These are phyloP conservation scores for Curvularia sp. DNA, from an alignment of 2,329 filamentous ascomycete species.

Conservation along the genomic window DNA sequence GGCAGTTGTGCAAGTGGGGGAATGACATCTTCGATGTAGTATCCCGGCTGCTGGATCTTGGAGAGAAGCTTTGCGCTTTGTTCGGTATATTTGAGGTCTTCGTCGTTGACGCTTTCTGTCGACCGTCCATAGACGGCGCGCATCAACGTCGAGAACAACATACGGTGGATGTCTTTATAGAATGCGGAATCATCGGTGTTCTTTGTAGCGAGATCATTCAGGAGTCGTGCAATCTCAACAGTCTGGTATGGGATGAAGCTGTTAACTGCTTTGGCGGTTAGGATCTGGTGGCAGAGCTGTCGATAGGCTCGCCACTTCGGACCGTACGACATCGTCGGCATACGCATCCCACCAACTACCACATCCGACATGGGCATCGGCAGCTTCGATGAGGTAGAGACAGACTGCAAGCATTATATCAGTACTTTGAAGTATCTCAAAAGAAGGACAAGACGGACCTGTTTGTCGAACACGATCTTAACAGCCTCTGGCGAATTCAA, in stretches of 20 bases:
- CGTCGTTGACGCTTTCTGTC: slow-evolving; percentile 11
- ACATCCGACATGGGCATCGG: slow-evolving; percentile 48
- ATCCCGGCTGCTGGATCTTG: slow-evolving; percentile 14
- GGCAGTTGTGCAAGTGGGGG: slow-evolving; percentile 23
- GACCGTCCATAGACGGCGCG: slow-evolving; percentile 28
- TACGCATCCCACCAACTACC: slow-evolving; percentile 46
- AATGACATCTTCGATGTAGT: slow-evolving; percentile 22
- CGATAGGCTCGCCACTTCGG: slow-evolving; percentile 47
- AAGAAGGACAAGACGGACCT: slow-evolving; percentile 5
- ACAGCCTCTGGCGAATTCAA: slow-evolving; percentile 52
- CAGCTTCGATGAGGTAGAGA: slow-evolving; percentile 1
- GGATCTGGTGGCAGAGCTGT: slow-evolving; percentile 42
- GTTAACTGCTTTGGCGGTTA: slow-evolving; percentile 30
- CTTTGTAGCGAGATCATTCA: slow-evolving; percentile 47
- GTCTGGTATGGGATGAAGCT: slow-evolving; percentile 51
- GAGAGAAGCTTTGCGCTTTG: slow-evolving; percentile 26
- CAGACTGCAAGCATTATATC: background rate
- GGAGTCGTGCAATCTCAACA: slow-evolving; percentile 53
- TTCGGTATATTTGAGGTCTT: background rate
- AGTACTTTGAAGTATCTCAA: too few relatives aligned
- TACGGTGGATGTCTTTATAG: slow-evolving; percentile 24
- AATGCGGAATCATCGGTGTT: slow-evolving; percentile 36
- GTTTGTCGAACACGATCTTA: slow-evolving; percentile 52
- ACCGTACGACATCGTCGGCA: slow-evolving; percentile 48
- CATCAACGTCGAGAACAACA: slow-evolving; percentile 21